A percentile compares a stretch with the other conserved stretches of the same genome.
These are phyloP conservation scores for Rubus parviflorus DNA, from an alignment of 306 rosid genomes.

Conservation along the genomic window DNA sequence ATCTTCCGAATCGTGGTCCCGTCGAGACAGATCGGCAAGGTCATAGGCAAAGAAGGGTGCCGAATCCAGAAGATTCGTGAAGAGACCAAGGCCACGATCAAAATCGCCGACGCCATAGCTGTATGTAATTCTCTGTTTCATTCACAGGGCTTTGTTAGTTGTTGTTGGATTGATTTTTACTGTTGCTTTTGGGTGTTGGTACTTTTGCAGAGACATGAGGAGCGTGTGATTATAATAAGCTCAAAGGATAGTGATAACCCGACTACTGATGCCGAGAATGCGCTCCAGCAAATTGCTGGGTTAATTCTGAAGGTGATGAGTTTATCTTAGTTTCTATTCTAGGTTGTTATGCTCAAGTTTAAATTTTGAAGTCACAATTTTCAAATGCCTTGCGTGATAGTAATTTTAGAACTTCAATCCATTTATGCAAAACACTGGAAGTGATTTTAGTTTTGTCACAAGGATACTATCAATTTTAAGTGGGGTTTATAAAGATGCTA, in stretches of 20 bases:
- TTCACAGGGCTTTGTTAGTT: background rate
- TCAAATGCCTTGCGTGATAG: background rate
- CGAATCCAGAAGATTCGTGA: slow-evolving; percentile 89
- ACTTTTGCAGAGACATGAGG: slow-evolving; percentile 75
- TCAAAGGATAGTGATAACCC: slow-evolving; percentile 66
- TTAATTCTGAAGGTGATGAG: slow-evolving; percentile 70
- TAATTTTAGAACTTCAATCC: background rate
- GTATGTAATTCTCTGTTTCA: slow-evolving; percentile 33
- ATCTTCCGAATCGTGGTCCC: slow-evolving; percentile 82
- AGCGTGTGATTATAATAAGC: slow-evolving; percentile 89
- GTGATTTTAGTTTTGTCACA: too few species aligned
- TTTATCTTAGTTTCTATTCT: background rate
- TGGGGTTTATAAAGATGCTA: too few species aligned
- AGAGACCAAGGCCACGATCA: slow-evolving; percentile 68
- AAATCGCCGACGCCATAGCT: slow-evolving; percentile 80
- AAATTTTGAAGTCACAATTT: too few species aligned
- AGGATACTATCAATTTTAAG: too few species aligned
- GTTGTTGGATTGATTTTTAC: background rate
- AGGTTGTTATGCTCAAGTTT: background rate
- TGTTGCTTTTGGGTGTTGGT: too few species aligned
- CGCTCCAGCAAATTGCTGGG: slow-evolving; percentile 69
- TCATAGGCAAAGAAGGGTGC: slow-evolving; percentile 87
- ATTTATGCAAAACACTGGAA: too few species aligned
- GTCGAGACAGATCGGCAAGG: slow-evolving; percentile 93
- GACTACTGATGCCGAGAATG: slow-evolving; percentile 83